Conservation (phyloP, 495 filamentous ascomycete species). For the Trichoderma virens region DNA sequence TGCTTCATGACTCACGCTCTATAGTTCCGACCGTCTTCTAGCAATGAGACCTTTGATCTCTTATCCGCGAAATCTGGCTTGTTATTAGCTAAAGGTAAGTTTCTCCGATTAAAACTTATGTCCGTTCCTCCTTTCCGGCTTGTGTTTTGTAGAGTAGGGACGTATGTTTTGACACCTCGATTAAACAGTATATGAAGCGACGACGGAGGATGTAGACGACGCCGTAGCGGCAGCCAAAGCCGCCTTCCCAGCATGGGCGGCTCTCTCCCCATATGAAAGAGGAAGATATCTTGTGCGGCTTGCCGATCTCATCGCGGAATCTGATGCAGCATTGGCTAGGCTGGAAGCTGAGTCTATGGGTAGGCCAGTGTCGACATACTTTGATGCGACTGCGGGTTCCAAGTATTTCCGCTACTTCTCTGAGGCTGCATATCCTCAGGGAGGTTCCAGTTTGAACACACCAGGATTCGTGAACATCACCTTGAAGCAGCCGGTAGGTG, state of each 20-base stretch:
- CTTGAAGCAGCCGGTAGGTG: slow-evolving; percentile 63
- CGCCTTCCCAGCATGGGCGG: slow-evolving; percentile 51
- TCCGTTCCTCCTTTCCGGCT: neutral
- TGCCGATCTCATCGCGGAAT: slow-evolving; percentile 38
- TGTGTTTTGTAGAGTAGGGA: neutral
- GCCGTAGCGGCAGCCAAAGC: slow-evolving; percentile 53
- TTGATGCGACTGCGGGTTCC: neutral
- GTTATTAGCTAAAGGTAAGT: slow-evolving; percentile 21
- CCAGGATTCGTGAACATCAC: slow-evolving; percentile 66
- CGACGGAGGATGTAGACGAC: slow-evolving; percentile 41
- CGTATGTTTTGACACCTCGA: neutral
- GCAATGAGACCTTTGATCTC: slow-evolving; percentile 27
- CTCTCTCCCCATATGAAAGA: slow-evolving; percentile 34
- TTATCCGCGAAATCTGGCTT: slow-evolving; percentile 25
- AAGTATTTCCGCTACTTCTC: slow-evolving; percentile 23
- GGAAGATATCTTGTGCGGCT: slow-evolving; percentile 44
- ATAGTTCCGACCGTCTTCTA: slow-evolving; percentile 30
- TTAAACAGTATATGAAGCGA: slow-evolving; percentile 24
- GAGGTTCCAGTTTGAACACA: slow-evolving; percentile 65
- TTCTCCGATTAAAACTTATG: neutral
- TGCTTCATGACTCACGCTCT: neutral
- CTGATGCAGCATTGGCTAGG: slow-evolving; percentile 19
- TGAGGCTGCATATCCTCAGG: slow-evolving; percentile 26
- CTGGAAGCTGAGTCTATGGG: slow-evolving; percentile 1
- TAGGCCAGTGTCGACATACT: slow-evolving; percentile 4